Evolutionary conservation across 177 flowering plant genomes (phyloP).

Genomic region (Telopea speciosissima): DNA sequence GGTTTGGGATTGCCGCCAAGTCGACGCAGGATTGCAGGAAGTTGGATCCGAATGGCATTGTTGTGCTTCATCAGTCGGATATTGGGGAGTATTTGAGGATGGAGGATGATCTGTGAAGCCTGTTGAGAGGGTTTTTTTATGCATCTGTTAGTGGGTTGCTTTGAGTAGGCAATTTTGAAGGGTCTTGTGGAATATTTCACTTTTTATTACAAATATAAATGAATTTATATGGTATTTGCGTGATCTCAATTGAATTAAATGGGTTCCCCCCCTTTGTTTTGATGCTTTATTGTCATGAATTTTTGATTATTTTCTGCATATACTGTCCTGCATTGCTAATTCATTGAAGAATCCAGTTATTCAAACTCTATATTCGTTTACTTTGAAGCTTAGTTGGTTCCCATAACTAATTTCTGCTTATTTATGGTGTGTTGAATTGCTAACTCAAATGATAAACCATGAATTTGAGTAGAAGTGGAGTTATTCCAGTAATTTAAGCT

Average conservation of each 20-base stretch:
- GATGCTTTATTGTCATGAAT: background rate
- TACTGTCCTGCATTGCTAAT: no score
- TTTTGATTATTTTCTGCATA: background rate
- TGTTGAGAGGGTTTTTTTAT: background rate
- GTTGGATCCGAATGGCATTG: slow-evolving; percentile 70
- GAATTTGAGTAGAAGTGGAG: no score
- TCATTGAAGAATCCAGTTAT: no score
- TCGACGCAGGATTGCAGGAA: slow-evolving; percentile 61
- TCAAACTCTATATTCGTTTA: no score
- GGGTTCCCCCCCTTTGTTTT: background rate
- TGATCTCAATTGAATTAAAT: background rate
- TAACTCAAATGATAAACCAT: no score
- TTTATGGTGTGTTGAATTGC: no score
- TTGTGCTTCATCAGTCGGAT: slow-evolving; percentile 61
- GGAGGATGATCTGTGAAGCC: slow-evolving; percentile 62
- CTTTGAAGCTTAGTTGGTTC: no score
- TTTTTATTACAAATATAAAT: background rate
- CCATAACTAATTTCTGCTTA: no score
- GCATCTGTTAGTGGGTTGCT: background rate
- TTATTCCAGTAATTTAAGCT: no score
- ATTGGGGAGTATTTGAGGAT: slow-evolving; percentile 66
- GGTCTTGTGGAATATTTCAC: background rate
- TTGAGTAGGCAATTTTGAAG: background rate
- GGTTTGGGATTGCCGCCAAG: slow-evolving; percentile 62
- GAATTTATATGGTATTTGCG: background rate